These are phyloP conservation scores for Candida coleopterorum DNA, from an alignment of 805 yeast genomes.

Conservation along the genomic window DNA sequence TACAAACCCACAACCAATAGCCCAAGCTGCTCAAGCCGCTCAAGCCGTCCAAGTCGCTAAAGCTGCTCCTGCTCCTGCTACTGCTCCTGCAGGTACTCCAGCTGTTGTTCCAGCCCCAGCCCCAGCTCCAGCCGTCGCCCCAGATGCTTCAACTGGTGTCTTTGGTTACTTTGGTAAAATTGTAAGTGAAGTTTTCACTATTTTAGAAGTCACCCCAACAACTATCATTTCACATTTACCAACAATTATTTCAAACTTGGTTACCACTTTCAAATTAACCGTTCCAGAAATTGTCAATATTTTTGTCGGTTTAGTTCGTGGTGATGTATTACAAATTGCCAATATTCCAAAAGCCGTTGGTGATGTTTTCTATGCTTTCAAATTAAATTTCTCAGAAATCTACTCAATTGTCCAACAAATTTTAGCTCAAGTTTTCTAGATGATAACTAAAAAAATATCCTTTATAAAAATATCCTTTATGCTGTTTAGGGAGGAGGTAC, in stretches of 20 bases:
- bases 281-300: slow-evolving; percentile 4
- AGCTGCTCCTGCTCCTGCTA: too few relatives aligned
- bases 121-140: neutral
- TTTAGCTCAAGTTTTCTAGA: neutral
- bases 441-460: too few relatives aligned
- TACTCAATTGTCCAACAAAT: neutral
- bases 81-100: too few relatives aligned
- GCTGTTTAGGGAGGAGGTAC: too few relatives aligned
- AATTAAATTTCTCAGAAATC: neutral
- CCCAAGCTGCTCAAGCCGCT: neutral
- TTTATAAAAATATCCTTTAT: too few relatives aligned
- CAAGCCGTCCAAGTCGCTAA: too few relatives aligned
- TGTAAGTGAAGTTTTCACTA: slow-evolving; percentile 1
- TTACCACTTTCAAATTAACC: neutral
- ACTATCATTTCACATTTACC: slow-evolving; percentile 3
- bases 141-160: neutral
- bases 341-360: neutral
- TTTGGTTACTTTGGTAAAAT: neutral
- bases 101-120: too few relatives aligned
- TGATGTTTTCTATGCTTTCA: neutral
- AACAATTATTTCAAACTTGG: neutral
- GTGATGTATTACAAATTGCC: neutral
- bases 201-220: neutral
- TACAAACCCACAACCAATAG: neutral
- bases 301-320: slow-evolving; percentile 1